phyloP scores from a whole-genome alignment of 2,329 filamentous ascomycete genomes.

The Scedosporium dehoogii region DNA sequence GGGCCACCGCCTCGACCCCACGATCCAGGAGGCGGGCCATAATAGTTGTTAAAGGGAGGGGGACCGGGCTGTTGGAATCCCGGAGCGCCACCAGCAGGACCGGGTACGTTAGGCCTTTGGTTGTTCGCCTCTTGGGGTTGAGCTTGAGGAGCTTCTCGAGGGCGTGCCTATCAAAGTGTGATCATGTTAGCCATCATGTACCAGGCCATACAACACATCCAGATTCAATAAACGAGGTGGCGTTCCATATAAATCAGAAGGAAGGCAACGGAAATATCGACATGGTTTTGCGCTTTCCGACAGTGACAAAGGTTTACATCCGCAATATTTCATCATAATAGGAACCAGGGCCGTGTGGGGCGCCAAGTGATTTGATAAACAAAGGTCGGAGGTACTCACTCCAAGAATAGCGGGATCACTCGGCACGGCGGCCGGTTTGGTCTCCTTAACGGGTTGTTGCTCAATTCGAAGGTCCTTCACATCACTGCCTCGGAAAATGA shows the following conservation, averaged over 20 bases:
- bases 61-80: conserved; percentile 2
- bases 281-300: conserved; percentile 87
- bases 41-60: conserved; percentile 24
- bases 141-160: conserved; percentile 6
- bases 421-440: conserved; percentile 66
- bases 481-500: conserved; percentile 95
- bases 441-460: conserved; percentile 65
- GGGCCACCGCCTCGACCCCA: conserved; percentile 41
- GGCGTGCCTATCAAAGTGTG: conserved; percentile 9
- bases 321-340: conserved; percentile 86
- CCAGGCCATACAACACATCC: not conserved
- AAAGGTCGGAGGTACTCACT: conserved; percentile 55
- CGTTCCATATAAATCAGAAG: conserved; percentile 63
- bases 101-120: not conserved
- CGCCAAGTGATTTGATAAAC: not conserved
- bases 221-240: conserved; percentile 7
- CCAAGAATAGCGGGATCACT: conserved; percentile 95
- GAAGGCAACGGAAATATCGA: conserved; percentile 99
- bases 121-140: not conserved
- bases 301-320: conserved; percentile 81
- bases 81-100: not conserved
- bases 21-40: conserved; percentile 41
- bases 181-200: conserved; percentile 5
- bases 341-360: not conserved
- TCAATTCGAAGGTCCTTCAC: conserved; percentile 97